phyloP scores from a whole-genome alignment of 208 protist species.

The Wallacemonas sp. region DNA sequence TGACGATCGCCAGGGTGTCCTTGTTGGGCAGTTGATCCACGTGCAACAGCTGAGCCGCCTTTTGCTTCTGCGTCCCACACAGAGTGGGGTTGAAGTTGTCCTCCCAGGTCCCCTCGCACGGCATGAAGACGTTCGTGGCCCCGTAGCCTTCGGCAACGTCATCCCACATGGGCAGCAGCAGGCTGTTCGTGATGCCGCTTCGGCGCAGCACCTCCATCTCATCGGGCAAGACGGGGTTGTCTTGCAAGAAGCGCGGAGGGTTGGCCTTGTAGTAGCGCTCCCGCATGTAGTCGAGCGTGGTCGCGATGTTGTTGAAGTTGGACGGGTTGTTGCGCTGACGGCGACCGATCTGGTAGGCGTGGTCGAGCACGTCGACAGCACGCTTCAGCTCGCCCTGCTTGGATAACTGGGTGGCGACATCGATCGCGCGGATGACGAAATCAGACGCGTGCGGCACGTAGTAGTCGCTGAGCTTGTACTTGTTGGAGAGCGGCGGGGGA shows the following conservation, averaged over 20 bases:
- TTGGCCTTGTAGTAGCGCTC: slow-evolving; percentile 47
- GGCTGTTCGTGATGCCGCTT: slow-evolving; percentile 67
- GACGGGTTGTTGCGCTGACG: slow-evolving; percentile 59
- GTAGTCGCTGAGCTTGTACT: slow-evolving; percentile 11
- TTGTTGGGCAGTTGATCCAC: slow-evolving; percentile 34
- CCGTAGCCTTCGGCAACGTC: slow-evolving; percentile 83
- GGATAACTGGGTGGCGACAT: slow-evolving; percentile 49
- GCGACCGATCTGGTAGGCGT: slow-evolving; percentile 62
- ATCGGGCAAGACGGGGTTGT: slow-evolving; percentile 72
- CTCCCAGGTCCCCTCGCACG: slow-evolving; percentile 59
- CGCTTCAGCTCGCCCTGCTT: slow-evolving; percentile 72
- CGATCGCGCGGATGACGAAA: slow-evolving; percentile 66
- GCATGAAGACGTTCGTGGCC: slow-evolving; percentile 86
- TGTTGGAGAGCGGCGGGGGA: slow-evolving; percentile 18
- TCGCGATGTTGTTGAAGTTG: slow-evolving; percentile 68
- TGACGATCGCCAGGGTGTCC: slow-evolving; percentile 43
- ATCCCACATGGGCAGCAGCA: slow-evolving; percentile 86
- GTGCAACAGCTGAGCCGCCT: slow-evolving; percentile 34
- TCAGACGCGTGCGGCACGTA: slow-evolving; percentile 44
- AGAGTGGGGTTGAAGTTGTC: slow-evolving; percentile 26
- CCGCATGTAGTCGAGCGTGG: slow-evolving; percentile 63
- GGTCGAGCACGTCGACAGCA: slow-evolving; percentile 79
- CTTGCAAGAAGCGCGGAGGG: slow-evolving; percentile 78
- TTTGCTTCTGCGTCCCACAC: slow-evolving; percentile 5
- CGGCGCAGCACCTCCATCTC: slow-evolving; percentile 81